Evolutionary conservation across 2,329 filamentous ascomycete genomes (phyloP).

Genomic region (Pyrenochaeta sp.): DNA sequence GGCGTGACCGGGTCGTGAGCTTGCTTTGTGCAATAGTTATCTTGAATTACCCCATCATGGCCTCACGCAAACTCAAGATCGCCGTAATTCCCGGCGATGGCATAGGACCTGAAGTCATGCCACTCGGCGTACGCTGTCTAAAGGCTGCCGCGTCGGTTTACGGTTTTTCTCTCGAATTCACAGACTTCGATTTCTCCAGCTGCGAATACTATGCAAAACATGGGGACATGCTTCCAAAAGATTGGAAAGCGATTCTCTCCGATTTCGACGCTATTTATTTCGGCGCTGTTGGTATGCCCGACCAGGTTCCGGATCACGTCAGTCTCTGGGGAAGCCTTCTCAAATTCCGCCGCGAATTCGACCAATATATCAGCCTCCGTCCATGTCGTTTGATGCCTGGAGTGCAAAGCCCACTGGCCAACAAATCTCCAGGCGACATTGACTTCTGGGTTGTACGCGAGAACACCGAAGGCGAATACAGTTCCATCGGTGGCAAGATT

Average conservation of each 20-base stretch:
- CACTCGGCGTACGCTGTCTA: slow-evolving; percentile 1
- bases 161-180: slow-evolving; percentile 5
- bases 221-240: slow-evolving; percentile 7
- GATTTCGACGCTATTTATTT: slow-evolving; percentile 16
- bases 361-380: slow-evolving; percentile 11
- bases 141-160: slow-evolving; percentile 1
- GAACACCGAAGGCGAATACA: slow-evolving; percentile 15
- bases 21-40: no score
- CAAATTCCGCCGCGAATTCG: slow-evolving; percentile 8
- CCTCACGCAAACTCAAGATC: no score
- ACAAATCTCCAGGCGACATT: slow-evolving; percentile 4
- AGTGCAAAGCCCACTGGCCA: neutral
- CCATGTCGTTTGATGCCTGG: slow-evolving; percentile 7
- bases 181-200: slow-evolving; percentile 7
- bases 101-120: slow-evolving; percentile 15
- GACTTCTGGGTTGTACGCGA: slow-evolving; percentile 15
- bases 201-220: neutral
- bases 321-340: slow-evolving; percentile 9
- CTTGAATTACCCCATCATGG: no score
- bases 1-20: no score
- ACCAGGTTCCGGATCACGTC: slow-evolving; percentile 10
- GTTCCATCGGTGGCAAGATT: neutral
- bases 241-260: slow-evolving; percentile 4
- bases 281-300: slow-evolving; percentile 11
- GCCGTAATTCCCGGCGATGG: slow-evolving; percentile 16